Percentiles rank a stretch among this genome's conserved stretches.
These are phyloP conservation scores for Didymella pomorum DNA, from an alignment of 2,329 filamentous ascomycete species.

Conservation along the genomic window DNA sequence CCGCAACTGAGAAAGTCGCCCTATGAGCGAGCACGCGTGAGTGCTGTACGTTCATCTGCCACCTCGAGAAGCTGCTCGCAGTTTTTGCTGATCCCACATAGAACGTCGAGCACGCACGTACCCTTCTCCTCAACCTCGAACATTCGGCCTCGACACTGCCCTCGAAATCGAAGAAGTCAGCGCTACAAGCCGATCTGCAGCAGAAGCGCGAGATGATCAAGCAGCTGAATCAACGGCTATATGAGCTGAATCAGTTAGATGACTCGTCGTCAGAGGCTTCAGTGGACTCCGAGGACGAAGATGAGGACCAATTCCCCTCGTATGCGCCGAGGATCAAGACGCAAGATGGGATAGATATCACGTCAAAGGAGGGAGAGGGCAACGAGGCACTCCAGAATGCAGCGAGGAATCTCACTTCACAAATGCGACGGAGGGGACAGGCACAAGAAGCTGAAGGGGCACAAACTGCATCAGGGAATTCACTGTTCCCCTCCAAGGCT, in stretches of 20 bases:
- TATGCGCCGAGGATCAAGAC: constrained; percentile 53
- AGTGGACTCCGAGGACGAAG: constrained; percentile 52
- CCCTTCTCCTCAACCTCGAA: constrained; percentile 73
- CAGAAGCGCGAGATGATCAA: constrained; percentile 72
- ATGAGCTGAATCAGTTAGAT: constrained; percentile 72
- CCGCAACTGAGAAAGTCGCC: constrained; percentile 67
- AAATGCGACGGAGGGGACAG: constrained; percentile 45
- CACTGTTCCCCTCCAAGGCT: constrained; percentile 53
- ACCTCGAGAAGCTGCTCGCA: not conserved
- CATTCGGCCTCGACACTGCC: constrained; percentile 66
- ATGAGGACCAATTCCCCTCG: constrained; percentile 52
- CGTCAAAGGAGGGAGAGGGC: constrained; percentile 33
- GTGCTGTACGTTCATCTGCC: constrained; percentile 55
- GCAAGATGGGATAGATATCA: constrained; percentile 46
- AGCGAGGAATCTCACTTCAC: constrained; percentile 45
- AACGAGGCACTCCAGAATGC: constrained; percentile 47
- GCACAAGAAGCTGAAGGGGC: constrained; percentile 33
- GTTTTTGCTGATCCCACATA: constrained; percentile 39
- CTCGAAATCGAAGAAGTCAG: constrained; percentile 61
- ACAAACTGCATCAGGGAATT: constrained; percentile 43
- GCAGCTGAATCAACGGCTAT: constrained; percentile 69
- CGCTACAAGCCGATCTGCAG: constrained; percentile 69
- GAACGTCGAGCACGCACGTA: constrained; percentile 77
- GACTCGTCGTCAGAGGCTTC: constrained; percentile 46
- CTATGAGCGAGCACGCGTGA: constrained; percentile 70